Conservation (phyloP, 441 rosid genomes). For the Adansonia rubrostipa region DNA sequence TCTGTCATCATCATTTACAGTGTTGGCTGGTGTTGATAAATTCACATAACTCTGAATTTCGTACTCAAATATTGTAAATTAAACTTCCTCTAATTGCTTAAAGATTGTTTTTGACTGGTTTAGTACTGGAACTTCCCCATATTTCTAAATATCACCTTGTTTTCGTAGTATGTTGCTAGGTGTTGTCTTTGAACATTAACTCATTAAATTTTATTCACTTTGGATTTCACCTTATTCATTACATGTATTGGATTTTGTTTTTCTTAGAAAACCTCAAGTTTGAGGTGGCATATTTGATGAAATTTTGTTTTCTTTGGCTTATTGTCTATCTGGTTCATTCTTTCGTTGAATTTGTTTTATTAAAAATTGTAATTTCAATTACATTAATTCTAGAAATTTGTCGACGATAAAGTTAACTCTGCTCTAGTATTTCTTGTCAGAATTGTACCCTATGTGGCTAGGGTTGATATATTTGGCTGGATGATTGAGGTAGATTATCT, state of each 20-base stretch:
- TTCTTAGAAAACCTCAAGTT: not conserved
- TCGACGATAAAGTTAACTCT: not conserved
- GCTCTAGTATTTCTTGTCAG: not conserved
- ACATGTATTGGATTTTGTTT: not conserved
- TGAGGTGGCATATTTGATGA: not conserved
- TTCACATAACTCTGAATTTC: not conserved
- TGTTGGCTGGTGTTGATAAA: not conserved
- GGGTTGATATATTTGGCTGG: not conserved
- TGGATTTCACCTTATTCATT: constrained; percentile 8
- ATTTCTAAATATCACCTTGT: not conserved
- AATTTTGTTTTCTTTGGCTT: not conserved
- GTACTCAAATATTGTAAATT: not conserved
- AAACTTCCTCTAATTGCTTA: not conserved
- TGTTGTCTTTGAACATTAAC: not conserved
- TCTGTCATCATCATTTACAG: not conserved
- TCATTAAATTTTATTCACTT: not conserved
- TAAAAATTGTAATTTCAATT: not conserved
- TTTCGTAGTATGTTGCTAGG: not conserved
- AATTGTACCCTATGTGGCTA: not conserved
- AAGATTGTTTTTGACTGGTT: not conserved
- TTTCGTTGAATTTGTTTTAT: not conserved
- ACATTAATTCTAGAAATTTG: not conserved
- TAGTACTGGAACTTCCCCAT: not conserved
- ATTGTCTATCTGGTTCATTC: not conserved
- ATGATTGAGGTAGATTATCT: not conserved